A percentile compares a stretch with the other conserved stretches of the same genome.
Conservation (phyloP, 139 green algal genomes). For the Dunaliella primolecta region DNA sequence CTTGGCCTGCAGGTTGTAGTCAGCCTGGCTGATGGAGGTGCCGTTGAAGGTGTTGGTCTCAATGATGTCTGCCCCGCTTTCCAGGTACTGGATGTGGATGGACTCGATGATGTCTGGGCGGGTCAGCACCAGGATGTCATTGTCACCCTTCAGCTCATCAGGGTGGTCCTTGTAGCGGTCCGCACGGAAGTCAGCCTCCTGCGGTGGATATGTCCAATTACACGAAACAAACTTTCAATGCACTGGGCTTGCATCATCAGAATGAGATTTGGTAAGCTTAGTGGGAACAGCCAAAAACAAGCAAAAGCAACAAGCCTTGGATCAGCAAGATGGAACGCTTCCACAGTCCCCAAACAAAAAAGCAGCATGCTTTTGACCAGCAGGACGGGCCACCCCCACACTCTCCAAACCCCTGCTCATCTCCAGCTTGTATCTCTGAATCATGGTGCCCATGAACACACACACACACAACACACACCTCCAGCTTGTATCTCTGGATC, state of each 20-base stretch:
- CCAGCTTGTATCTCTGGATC: no score
- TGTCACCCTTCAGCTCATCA: slow-evolving; percentile 97
- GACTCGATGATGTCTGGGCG: slow-evolving; percentile 88
- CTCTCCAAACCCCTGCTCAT: slow-evolving; percentile 97
- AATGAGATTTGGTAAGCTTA: not conserved
- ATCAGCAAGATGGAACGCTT: slow-evolving; percentile 75
- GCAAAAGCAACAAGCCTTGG: not conserved
- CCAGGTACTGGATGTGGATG: slow-evolving; percentile 92
- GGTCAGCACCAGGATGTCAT: slow-evolving; percentile 95
- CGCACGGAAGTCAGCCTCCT: slow-evolving; percentile 89
- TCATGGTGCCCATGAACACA: no score
- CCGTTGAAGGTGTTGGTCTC: slow-evolving; percentile 99
- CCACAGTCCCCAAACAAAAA: no score
- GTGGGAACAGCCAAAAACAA: no score
- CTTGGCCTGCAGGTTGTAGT: slow-evolving; percentile 86
- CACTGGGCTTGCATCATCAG: slow-evolving; percentile 34
- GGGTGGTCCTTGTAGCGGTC: slow-evolving; percentile 70
- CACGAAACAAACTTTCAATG: no score
- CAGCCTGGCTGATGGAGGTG: slow-evolving; percentile 86
- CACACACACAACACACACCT: no score
- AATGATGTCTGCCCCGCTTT: slow-evolving; percentile 93
- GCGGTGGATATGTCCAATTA: no score
- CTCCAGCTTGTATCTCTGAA: slow-evolving; percentile 82
- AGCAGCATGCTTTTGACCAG: no score
- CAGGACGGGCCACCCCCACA: no score